Evolutionary conservation across 495 filamentous ascomycete species (phyloP).

Genomic region (Neurospora sp.): DNA sequence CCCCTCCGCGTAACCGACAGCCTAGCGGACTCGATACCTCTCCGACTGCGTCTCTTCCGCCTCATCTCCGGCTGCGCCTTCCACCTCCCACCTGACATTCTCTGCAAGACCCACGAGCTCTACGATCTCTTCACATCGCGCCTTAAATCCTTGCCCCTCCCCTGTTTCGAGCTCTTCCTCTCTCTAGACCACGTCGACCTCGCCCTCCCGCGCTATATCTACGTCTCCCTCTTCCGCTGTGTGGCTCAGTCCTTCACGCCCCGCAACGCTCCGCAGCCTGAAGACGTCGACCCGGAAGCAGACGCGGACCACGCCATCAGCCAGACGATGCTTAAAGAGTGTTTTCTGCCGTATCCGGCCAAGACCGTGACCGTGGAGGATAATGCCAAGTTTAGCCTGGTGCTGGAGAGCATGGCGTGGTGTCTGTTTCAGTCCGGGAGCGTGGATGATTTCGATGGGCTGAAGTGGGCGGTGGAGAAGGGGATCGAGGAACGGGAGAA

Average conservation of each 20-base stretch:
- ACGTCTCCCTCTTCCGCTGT: constrained; percentile 53
- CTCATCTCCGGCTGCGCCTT: constrained; percentile 17
- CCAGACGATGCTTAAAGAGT: constrained; percentile 48
- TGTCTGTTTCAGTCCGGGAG: constrained; percentile 37
- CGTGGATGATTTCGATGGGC: constrained; percentile 30
- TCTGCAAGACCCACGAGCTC: constrained; percentile 49
- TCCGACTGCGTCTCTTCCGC: constrained; percentile 54
- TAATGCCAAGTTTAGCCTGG: constrained; percentile 71
- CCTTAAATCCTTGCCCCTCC: constrained; percentile 55
- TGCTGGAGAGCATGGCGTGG: constrained; percentile 62
- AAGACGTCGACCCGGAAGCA: constrained; percentile 24
- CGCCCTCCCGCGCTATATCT: constrained; percentile 36
- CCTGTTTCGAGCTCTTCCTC: constrained; percentile 64
- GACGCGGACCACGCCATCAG: constrained; percentile 37
- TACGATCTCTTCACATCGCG: constrained; percentile 58
- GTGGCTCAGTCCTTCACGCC: constrained; percentile 56
- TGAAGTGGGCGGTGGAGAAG: constrained; percentile 45
- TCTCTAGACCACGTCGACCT: constrained; percentile 7
- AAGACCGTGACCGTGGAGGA: constrained; percentile 51
- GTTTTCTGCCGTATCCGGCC: constrained; percentile 65
- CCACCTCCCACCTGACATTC: constrained; percentile 15
- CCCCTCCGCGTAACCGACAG: constrained; percentile 22
- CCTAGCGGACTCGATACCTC: constrained; percentile 46
- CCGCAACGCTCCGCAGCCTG: constrained; percentile 34
- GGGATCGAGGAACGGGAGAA: constrained; percentile 56